Conservation (phyloP, 2,329 filamentous ascomycete species). For the Lasiodiplodia sp. region DNA sequence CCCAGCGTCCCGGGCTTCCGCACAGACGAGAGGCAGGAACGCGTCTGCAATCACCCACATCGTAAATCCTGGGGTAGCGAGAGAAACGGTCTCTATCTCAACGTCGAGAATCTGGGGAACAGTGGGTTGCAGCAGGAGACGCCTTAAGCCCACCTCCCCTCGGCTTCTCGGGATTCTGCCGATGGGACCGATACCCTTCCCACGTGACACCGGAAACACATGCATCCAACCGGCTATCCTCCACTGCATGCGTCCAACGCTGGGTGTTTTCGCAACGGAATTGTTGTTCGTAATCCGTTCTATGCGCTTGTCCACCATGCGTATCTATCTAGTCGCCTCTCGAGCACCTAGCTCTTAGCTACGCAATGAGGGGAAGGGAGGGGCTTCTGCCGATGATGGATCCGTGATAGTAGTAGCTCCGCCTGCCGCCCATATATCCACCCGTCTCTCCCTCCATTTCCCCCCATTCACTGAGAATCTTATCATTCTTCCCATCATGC, state of each 20-base stretch:
- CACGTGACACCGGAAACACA: slow-evolving; percentile 17
- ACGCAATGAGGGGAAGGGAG: slow-evolving; percentile 20
- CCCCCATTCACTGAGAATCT: neutral
- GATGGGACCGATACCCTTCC: neutral
- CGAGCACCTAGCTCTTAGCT: neutral
- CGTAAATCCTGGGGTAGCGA: neutral
- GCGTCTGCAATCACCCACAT: neutral
- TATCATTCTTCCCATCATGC: slow-evolving; percentile 1
- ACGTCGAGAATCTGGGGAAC: neutral
- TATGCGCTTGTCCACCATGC: neutral
- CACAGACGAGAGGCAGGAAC: neutral
- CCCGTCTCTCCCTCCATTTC: slow-evolving; percentile 4
- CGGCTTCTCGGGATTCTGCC: slow-evolving; percentile 24
- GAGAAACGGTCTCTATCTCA: slow-evolving; percentile 1
- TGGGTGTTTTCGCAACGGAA: slow-evolving; percentile 7
- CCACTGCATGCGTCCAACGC: neutral
- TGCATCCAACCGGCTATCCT: slow-evolving; percentile 4
- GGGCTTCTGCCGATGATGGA: slow-evolving; percentile 20
- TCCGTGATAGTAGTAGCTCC: slow-evolving; percentile 25
- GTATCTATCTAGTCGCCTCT: slow-evolving; percentile 8
- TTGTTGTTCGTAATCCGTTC: slow-evolving; percentile 3
- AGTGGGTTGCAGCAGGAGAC: neutral
- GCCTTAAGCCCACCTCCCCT: neutral
- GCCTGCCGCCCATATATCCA: slow-evolving; percentile 20
- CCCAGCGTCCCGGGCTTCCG: slow-evolving; percentile 8